phyloP scores from a whole-genome alignment of 768 basidiomycete species.

The Phaffia tasmanica region DNA sequence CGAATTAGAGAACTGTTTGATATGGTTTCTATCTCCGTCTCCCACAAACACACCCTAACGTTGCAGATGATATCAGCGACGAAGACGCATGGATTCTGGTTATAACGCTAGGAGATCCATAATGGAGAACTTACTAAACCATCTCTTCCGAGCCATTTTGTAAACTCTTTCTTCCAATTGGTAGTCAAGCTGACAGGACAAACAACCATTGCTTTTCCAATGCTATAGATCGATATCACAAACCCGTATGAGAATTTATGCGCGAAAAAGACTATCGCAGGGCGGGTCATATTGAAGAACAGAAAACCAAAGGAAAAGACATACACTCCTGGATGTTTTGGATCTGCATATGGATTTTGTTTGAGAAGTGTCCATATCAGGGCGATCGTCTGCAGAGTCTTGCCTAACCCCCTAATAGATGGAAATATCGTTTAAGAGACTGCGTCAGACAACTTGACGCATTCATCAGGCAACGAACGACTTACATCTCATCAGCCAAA shows the following conservation, averaged over 20 bases:
- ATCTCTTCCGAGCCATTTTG: conserved; percentile 65
- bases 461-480: not conserved
- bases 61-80: not conserved
- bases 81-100: not conserved
- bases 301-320: not conserved
- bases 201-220: conserved; percentile 78
- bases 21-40: conserved; percentile 48
- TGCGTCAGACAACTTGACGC: conserved; percentile 11
- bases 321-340: conserved; percentile 26
- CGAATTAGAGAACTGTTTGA: conserved; percentile 67
- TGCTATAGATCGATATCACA: conserved; percentile 29
- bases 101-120: not conserved
- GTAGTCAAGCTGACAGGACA: conserved; percentile 60
- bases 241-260: conserved; percentile 43
- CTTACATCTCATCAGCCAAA: conserved; percentile 88
- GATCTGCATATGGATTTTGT: conserved; percentile 61
- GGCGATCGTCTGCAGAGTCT: conserved; percentile 79
- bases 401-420: conserved; percentile 77
- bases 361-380: conserved; percentile 84
- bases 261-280: not conserved
- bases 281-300: not conserved
- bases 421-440: not conserved
- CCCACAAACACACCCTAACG: conserved; percentile 47
- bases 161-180: conserved; percentile 94
- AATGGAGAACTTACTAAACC: not conserved